Conservation (phyloP, 352 stramenopile species). For the Globisporangium yorkense region DNA sequence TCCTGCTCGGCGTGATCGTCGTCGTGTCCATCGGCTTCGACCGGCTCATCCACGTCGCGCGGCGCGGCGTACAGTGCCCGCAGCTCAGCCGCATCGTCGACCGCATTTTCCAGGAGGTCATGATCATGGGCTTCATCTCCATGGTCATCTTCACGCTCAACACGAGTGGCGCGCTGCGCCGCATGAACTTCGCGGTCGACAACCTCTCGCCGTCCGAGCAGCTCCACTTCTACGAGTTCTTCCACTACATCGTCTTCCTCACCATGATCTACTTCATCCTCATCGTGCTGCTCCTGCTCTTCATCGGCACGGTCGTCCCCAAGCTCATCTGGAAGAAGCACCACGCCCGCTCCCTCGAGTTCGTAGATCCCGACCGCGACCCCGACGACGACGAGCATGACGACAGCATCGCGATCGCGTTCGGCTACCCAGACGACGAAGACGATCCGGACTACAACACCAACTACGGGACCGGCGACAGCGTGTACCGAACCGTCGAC, state of each 20-base stretch:
- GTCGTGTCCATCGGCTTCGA: constrained; percentile 67
- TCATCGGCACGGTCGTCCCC: constrained; percentile 79
- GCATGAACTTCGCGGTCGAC: constrained; percentile 37
- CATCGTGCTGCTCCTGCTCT: constrained; percentile 80
- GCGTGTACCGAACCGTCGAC: constrained; percentile 17
- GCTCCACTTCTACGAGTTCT: constrained; percentile 88
- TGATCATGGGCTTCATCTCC: constrained; percentile 86
- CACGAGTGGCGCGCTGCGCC: constrained; percentile 60
- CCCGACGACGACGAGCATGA: constrained; percentile 7
- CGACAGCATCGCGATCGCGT: constrained; percentile 5
- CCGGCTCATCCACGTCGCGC: constrained; percentile 38
- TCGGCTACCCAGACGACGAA: constrained; percentile 16
- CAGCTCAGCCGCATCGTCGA: constrained; percentile 81
- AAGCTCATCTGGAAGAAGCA: constrained; percentile 70
- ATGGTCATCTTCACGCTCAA: constrained; percentile 88
- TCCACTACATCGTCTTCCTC: constrained; percentile 88
- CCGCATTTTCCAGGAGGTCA: constrained; percentile 84
- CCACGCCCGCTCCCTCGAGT: constrained; percentile 13
- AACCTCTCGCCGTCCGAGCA: constrained; percentile 48
- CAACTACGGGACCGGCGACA: background rate
- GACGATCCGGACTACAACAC: constrained; percentile 13
- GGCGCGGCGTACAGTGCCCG: constrained; percentile 56
- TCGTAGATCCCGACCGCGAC: constrained; percentile 6
- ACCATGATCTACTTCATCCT: constrained; percentile 88
- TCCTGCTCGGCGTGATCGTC: constrained; percentile 75